Conservation (phyloP, 371 early-diverging fungal genomes). For the Encephalitozoon hellem region DNA sequence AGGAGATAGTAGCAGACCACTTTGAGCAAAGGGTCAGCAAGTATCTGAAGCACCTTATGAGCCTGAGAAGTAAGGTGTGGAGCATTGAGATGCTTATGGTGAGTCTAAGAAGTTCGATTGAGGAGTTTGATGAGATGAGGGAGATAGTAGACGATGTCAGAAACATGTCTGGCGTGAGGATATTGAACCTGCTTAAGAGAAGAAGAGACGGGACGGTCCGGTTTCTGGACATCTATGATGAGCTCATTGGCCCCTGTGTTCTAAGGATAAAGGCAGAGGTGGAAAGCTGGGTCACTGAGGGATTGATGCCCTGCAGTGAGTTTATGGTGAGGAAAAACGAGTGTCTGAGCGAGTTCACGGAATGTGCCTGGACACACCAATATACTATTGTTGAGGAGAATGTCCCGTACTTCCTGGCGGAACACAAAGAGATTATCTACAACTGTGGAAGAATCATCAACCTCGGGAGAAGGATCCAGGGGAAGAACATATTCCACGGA, state of each 20-base stretch:
- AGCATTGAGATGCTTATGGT: constrained; percentile 5
- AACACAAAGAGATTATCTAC: neutral
- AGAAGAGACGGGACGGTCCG: neutral
- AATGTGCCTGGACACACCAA: neutral
- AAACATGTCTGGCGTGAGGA: neutral
- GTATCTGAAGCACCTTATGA: neutral
- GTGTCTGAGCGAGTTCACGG: neutral
- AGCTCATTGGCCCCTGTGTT: neutral
- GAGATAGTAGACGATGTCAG: constrained; percentile 6
- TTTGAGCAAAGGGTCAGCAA: neutral
- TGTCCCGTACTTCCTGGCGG: neutral
- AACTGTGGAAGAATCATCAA: constrained; percentile 7
- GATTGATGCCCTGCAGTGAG: neutral
- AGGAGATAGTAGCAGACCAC: constrained; percentile 1
- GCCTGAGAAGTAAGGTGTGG: neutral
- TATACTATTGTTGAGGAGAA: constrained; percentile 2
- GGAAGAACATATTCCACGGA: neutral
- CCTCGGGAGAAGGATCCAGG: neutral
- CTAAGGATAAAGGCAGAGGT: neutral
- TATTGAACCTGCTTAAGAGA: constrained; percentile 1
- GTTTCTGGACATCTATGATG: neutral
- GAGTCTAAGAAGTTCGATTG: neutral
- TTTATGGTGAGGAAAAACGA: neutral
- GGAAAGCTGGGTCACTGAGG: constrained; percentile 3
- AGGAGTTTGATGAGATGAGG: neutral